phyloP scores from a whole-genome alignment of 2,329 filamentous ascomycete genomes.

The Botrytis porri region DNA sequence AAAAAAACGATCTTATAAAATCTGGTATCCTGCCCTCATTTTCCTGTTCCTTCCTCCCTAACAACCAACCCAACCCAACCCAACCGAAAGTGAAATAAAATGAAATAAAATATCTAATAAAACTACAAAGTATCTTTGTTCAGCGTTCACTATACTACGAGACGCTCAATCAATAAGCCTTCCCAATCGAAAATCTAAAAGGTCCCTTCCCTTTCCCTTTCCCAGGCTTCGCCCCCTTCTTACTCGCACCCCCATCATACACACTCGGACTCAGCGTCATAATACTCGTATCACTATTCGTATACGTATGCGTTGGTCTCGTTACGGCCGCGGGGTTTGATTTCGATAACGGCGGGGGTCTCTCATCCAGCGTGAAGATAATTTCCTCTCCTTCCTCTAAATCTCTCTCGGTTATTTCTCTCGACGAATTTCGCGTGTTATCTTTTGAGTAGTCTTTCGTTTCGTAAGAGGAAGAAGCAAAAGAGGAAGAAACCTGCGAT shows the following conservation, averaged over 20 bases:
- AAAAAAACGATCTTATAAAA: neutral
- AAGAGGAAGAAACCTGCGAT: neutral
- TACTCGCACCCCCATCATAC: neutral
- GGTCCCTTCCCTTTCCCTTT: neutral
- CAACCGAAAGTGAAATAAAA: neutral
- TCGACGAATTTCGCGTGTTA: neutral
- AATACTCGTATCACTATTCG: neutral
- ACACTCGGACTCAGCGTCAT: constrained; percentile 15
- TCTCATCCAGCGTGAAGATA: neutral
- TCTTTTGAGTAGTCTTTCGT: neutral
- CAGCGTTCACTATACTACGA: too few species aligned
- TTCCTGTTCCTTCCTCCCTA: neutral
- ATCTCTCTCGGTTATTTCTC: neutral
- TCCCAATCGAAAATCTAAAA: constrained; percentile 3
- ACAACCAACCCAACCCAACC: neutral
- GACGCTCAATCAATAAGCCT: constrained; percentile 14
- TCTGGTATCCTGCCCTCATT: neutral
- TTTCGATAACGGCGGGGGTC: neutral
- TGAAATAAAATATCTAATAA: neutral
- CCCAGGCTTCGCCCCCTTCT: neutral
- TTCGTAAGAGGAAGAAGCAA: neutral
- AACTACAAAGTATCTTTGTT: neutral
- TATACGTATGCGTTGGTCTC: neutral
- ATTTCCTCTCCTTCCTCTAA: constrained; percentile 1
- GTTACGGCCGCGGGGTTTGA: neutral